Conservation (phyloP, 1,139 yeast species). For the Candida sp. region DNA sequence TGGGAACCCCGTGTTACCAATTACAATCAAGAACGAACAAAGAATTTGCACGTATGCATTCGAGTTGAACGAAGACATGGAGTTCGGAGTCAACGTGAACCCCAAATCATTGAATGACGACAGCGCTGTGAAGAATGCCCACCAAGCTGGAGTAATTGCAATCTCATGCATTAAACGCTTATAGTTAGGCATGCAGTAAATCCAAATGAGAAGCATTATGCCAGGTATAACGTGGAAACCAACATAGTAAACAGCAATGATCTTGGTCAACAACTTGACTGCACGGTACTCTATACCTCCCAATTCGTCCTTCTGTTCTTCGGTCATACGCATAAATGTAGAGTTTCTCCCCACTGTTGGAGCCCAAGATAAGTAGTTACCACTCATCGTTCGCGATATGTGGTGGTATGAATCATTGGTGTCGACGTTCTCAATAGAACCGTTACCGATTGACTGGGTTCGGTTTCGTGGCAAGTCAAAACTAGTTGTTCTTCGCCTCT, state of each 20-base stretch:
- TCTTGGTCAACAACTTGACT: slow-evolving; percentile 71
- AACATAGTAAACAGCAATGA: slow-evolving; percentile 68
- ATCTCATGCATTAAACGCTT: slow-evolving; percentile 43
- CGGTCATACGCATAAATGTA: slow-evolving; percentile 80
- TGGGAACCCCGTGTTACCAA: slow-evolving; percentile 97
- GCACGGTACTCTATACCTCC: slow-evolving; percentile 99
- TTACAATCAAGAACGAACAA: slow-evolving; percentile 70
- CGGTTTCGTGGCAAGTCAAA: slow-evolving; percentile 1
- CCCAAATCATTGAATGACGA: slow-evolving; percentile 89
- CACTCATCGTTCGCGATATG: slow-evolving; percentile 41
- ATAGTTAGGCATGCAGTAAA: slow-evolving; percentile 47
- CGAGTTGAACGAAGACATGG: slow-evolving; percentile 68
- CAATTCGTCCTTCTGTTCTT: slow-evolving; percentile 87
- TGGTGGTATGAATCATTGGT: slow-evolving; percentile 21
- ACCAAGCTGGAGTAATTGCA: slow-evolving; percentile 83
- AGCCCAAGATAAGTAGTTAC: slow-evolving; percentile 82
- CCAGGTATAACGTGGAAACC: slow-evolving; percentile 74
- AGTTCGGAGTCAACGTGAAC: slow-evolving; percentile 75
- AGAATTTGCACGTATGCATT: slow-evolving; percentile 69
- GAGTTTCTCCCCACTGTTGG: slow-evolving; percentile 98
- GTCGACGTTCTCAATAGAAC: slow-evolving; percentile 13
- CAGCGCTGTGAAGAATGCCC: slow-evolving; percentile 86
- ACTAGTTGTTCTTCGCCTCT: slow-evolving; percentile 14
- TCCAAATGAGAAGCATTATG: slow-evolving; percentile 70
- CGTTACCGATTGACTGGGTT: slow-evolving; percentile 8